Percentiles rank a stretch among this genome's conserved stretches.
Evolutionary conservation across 2,329 filamentous ascomycete genomes (phyloP).

Genomic region (Colletotrichum tropicale): DNA sequence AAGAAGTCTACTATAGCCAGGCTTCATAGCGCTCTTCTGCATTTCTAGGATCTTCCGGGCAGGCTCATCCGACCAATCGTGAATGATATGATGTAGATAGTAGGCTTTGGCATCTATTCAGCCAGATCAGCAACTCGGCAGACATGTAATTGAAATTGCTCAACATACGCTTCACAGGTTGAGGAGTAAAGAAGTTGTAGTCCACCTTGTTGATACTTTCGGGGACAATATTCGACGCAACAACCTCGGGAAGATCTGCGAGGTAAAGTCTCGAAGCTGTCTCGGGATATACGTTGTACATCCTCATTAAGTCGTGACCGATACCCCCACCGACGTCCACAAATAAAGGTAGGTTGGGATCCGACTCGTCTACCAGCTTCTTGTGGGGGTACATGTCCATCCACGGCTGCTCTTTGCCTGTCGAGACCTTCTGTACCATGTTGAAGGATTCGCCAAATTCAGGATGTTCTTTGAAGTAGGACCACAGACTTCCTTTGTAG

Average conservation of each 20-base stretch:
- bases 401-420: background rate
- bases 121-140: accelerated
- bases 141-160: background rate
- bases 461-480: background rate
- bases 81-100: constrained; percentile 57
- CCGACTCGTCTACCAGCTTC: background rate
- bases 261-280: background rate
- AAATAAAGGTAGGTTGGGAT: background rate
- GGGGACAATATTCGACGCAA: background rate
- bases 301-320: background rate
- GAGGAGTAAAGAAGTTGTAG: constrained; percentile 43
- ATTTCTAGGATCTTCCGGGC: constrained; percentile 42
- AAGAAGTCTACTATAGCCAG: constrained; percentile 40
- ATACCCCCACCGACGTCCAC: constrained; percentile 5
- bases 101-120: constrained; percentile 48
- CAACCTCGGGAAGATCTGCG: background rate
- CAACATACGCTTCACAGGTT: constrained; percentile 29
- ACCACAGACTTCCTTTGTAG: background rate
- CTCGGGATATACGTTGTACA: background rate
- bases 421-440: background rate
- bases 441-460: background rate
- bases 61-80: constrained; percentile 57
- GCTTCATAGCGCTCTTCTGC: constrained; percentile 47
- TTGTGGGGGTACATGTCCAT: background rate
- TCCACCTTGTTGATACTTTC: constrained; percentile 13